phyloP scores from a whole-genome alignment of 2,329 filamentous ascomycete species.

The Aspergillus puulaauensis region DNA sequence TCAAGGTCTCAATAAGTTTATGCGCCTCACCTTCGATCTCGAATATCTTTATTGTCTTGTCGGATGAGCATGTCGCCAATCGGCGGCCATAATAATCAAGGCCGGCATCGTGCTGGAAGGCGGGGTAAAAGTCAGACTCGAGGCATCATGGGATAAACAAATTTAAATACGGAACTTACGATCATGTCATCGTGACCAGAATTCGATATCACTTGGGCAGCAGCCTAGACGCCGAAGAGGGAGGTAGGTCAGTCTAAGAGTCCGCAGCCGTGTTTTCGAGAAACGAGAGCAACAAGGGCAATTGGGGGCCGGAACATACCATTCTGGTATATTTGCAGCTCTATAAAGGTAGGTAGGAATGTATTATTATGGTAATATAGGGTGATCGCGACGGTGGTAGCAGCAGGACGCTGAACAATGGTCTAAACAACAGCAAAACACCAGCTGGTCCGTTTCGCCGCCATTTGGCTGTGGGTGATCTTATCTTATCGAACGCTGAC shows the following conservation, averaged over 20 bases:
- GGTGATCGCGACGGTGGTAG: conserved; percentile 3
- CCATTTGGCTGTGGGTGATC: conserved; percentile 18
- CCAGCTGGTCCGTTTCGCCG: conserved; percentile 24
- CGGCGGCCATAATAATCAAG: conserved; percentile 97
- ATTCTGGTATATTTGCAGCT: conserved; percentile 20
- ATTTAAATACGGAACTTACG: conserved; percentile 59
- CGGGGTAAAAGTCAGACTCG: conserved; percentile 2
- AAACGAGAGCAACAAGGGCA: not conserved
- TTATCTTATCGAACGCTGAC: conserved; percentile 29
- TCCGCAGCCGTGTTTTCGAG: not conserved
- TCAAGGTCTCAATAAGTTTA: conserved; percentile 85
- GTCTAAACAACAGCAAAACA: conserved; percentile 19
- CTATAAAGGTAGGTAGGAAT: conserved; percentile 4
- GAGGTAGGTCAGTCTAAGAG: conserved; percentile 13
- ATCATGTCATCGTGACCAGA: conserved; percentile 99
- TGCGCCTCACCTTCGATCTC: conserved; percentile 94
- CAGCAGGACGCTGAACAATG: conserved; percentile 4
- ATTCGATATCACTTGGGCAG: conserved; percentile 72
- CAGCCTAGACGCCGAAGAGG: conserved; percentile 47
- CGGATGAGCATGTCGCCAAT: conserved; percentile 94
- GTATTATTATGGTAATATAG: not conserved
- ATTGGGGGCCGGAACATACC: conserved; percentile 16
- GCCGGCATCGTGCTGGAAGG: conserved; percentile 82
- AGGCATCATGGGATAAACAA: not conserved
- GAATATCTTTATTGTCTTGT: conserved; percentile 99